Evolutionary conservation across 1,284 basidiomycete genomes (phyloP).

Genomic region (Tilletia setariae): DNA sequence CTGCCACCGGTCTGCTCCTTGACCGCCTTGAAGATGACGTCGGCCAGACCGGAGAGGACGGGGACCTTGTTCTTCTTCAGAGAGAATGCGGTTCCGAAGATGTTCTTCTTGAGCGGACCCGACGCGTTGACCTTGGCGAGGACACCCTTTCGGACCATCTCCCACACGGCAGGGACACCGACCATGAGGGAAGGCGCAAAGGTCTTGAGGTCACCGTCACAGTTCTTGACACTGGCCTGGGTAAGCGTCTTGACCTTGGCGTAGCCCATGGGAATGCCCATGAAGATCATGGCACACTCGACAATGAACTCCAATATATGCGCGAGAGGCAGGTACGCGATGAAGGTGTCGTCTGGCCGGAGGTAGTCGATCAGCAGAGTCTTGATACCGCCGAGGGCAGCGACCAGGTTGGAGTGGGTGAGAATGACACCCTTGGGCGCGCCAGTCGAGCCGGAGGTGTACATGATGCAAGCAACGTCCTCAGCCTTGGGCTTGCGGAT

Average conservation of each 20-base stretch:
- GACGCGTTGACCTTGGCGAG: constrained; percentile 67
- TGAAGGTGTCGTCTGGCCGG: constrained; percentile 67
- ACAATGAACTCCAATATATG: constrained; percentile 87
- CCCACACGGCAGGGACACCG: constrained; percentile 75
- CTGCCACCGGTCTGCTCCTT: constrained; percentile 80
- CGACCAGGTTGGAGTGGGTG: constrained; percentile 80
- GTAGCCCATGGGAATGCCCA: constrained; percentile 76
- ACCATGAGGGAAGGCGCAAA: constrained; percentile 82
- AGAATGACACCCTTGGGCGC: constrained; percentile 90
- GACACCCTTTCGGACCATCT: constrained; percentile 83
- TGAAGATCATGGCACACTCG: constrained; percentile 47
- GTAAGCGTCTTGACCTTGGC: constrained; percentile 95
- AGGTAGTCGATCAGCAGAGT: constrained; percentile 75
- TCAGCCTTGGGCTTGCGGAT: constrained; percentile 32
- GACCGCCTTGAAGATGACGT: constrained; percentile 72
- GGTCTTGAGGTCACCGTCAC: constrained; percentile 78
- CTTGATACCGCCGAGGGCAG: constrained; percentile 76
- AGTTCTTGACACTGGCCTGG: constrained; percentile 81
- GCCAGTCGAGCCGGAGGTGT: constrained; percentile 89
- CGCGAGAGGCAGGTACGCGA: constrained; percentile 89
- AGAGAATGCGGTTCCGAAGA: constrained; percentile 70
- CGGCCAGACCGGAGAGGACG: constrained; percentile 67
- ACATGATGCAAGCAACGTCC: constrained; percentile 83
- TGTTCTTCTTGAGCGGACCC: constrained; percentile 67
- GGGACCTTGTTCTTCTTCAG: constrained; percentile 62